Conservation (phyloP, 2,329 filamentous ascomycete genomes). For the Phyllachora maydis region DNA sequence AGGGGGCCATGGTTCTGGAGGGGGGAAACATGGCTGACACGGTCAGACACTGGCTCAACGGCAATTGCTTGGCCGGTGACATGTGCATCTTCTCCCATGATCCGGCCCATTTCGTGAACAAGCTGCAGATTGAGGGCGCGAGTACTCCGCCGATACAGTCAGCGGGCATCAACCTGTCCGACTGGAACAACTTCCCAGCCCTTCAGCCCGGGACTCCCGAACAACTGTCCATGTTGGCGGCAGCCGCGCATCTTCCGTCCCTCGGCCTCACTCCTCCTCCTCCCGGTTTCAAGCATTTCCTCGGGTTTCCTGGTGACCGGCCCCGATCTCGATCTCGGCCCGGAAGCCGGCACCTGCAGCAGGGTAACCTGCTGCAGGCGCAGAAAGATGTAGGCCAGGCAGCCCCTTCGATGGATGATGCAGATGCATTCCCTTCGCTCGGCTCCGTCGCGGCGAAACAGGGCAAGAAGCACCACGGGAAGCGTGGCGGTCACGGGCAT, state of each 20-base stretch:
- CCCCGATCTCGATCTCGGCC: slow-evolving; percentile 72
- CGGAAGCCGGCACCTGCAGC: slow-evolving; percentile 63
- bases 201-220: slow-evolving; percentile 42
- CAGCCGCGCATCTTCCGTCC: slow-evolving; percentile 29
- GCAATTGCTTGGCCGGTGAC: slow-evolving; percentile 82
- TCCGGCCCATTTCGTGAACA: slow-evolving; percentile 66
- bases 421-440: slow-evolving; percentile 82
- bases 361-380: too few relatives aligned
- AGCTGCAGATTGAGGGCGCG: slow-evolving; percentile 52
- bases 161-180: slow-evolving; percentile 57
- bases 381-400: slow-evolving; percentile 45
- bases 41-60: slow-evolving; percentile 78
- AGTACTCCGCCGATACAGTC: slow-evolving; percentile 42
- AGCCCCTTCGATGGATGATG: slow-evolving; percentile 72
- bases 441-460: slow-evolving; percentile 60
- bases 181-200: slow-evolving; percentile 69
- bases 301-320: slow-evolving; percentile 33
- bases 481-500: slow-evolving; percentile 65
- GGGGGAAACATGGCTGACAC: slow-evolving; percentile 1
- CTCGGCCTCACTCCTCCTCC: slow-evolving; percentile 41
- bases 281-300: slow-evolving; percentile 46
- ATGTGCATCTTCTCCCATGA: slow-evolving; percentile 97
- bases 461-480: slow-evolving; percentile 83
- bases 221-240: slow-evolving; percentile 28
- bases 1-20: too few relatives aligned